Evolutionary conservation across 495 filamentous ascomycete species (phyloP), one percentile per base, ranked within the genome.

Genomic region (Trichoderma asperelloides): DNA sequence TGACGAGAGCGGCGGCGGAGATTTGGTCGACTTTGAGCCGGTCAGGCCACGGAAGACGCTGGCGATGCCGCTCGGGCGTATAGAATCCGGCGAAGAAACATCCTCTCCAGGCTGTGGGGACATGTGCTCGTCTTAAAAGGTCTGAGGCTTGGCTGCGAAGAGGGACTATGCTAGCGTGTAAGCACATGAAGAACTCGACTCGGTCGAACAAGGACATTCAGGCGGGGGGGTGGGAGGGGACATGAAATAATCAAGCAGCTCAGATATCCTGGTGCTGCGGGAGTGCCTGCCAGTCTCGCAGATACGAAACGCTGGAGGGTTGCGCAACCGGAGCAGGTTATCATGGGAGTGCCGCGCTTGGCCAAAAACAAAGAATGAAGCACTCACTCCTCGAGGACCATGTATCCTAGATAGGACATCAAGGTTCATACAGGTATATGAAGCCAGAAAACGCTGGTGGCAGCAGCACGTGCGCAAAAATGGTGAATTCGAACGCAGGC

Each of bases 41-140:
- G 83, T 79, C 64, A 87, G 76, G 40, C 81, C 82, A 68, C 81
- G 85, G 74, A 87, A 82, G 70, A 86, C 84, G 62, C 81, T 80
- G 64, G 82, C 83, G 64, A 87, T 76, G 40, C 81, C 84, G 60
- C 83, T 76, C 11, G 76, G 68, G 68, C 49, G 71, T 71, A 76
- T 83, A 5, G 78, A 71, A 71, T 87, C 84, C 63, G 79, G 78
- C 65, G 82, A 78, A 45, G 76, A 77, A n/a, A 76, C 69, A 63
- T 81, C 80, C 75, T 85, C 83, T 74, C 82, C 84, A 47, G 81
- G 78, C 66, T 81, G 80, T 66, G 83, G 83, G 76, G 83, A 78
- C 84, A 87, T 87, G 78, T 72, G 78, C 74, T 71, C 71, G 67
- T 66, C 21, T 64, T 40, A 40, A 70, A 70, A 76, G 70, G 67